These are phyloP conservation scores for Ilex asprella DNA, from an alignment of 257 asterid species.

Conservation along the genomic window DNA sequence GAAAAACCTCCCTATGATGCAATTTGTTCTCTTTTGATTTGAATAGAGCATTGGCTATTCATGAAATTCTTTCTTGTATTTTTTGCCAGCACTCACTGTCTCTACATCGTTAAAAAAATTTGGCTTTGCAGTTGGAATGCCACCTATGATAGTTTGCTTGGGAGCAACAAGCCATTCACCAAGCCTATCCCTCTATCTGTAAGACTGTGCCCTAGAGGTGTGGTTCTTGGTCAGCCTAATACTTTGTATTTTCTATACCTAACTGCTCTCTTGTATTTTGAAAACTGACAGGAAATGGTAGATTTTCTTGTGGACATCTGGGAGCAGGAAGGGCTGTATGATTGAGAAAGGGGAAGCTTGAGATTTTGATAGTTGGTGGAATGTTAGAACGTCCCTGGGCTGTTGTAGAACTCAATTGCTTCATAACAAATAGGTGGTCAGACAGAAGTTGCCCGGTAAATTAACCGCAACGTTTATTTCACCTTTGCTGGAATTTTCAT, in stretches of 20 bases:
- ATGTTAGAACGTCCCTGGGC: neutral
- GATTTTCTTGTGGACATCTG: conserved; percentile 78
- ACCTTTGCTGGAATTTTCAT: conserved; percentile 19
- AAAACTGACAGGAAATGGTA: conserved; percentile 60
- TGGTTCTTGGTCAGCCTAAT: too few species aligned
- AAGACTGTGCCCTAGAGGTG: conserved; percentile 17
- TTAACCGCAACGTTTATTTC: conserved; percentile 17
- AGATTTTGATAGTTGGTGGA: neutral
- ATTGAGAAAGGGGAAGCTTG: conserved; percentile 21
- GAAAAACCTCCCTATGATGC: too few species aligned
- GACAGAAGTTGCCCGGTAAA: neutral
- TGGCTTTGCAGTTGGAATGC: conserved; percentile 79
- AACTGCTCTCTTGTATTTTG: too few species aligned
- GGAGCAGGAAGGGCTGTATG: conserved; percentile 84
- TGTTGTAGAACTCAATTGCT: conserved; percentile 5
- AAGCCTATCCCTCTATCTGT: conserved; percentile 76
- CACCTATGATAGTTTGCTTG: conserved; percentile 74
- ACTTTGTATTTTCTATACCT: too few species aligned
- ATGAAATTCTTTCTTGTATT: neutral
- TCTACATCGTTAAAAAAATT: conserved; percentile 25
- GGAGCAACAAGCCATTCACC: conserved; percentile 68
- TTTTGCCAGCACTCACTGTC: conserved; percentile 23
- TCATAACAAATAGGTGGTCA: conserved; percentile 1
- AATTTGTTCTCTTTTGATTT: too few species aligned
- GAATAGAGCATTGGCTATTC: neutral